Percentiles rank a stretch among this genome's conserved stretches.
These are phyloP conservation scores for Arthrobotrys entomopaga DNA, from an alignment of 2,329 filamentous ascomycete species.

Conservation along the genomic window DNA sequence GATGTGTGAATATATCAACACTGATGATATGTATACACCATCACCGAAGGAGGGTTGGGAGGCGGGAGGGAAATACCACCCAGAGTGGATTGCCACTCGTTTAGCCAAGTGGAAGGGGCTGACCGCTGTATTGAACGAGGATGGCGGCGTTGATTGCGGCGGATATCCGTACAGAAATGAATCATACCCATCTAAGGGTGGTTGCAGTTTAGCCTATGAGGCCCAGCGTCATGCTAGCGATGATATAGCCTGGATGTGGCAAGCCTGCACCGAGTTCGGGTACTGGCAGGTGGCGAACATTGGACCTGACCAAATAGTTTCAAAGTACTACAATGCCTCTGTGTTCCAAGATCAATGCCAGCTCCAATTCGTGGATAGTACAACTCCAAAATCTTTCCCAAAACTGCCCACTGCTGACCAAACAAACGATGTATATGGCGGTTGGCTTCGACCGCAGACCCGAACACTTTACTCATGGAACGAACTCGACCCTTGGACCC, in stretches of 20 bases:
- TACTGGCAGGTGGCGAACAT: conserved; percentile 66
- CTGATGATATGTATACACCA: conserved; percentile 26
- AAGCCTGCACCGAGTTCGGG: conserved; percentile 68
- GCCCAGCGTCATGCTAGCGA: not conserved
- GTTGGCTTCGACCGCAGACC: conserved; percentile 62
- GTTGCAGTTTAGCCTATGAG: not conserved
- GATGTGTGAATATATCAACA: conserved; percentile 66
- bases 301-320: conserved; percentile 65
- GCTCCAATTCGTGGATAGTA: conserved; percentile 65
- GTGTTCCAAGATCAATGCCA: conserved; percentile 65
- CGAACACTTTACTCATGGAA: conserved; percentile 60
- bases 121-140: not conserved
- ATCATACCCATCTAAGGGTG: too few species aligned
- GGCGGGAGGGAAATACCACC: conserved; percentile 27
- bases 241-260: conserved; percentile 26
- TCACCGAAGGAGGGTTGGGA: conserved; percentile 26
- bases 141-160: conserved; percentile 57
- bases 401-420: conserved; percentile 61
- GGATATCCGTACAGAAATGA: conserved; percentile 60
- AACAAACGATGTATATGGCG: conserved; percentile 65
- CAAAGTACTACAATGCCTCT: conserved; percentile 64
- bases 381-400: conserved; percentile 63
- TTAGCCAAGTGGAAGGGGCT: conserved; percentile 46
- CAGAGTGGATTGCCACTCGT: conserved; percentile 25
- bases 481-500: conserved; percentile 68